Conservation (phyloP, 2,329 filamentous ascomycete species). For the Fusarium coicis region DNA sequence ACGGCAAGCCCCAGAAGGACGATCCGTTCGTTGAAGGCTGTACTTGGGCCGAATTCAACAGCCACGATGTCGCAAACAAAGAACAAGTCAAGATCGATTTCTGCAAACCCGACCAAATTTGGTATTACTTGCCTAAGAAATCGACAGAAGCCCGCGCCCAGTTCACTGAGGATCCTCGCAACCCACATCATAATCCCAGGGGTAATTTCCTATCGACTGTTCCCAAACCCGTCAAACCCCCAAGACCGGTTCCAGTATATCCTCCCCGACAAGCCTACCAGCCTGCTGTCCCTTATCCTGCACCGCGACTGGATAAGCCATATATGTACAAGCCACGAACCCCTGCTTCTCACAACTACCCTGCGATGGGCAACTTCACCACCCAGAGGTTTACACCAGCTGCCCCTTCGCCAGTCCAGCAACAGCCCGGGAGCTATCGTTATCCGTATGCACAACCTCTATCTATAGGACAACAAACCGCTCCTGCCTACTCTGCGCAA, state of each 20-base stretch:
- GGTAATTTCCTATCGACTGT: slow-evolving; percentile 80
- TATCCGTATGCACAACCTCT: slow-evolving; percentile 21
- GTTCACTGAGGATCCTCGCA: slow-evolving; percentile 81
- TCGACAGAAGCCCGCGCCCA: slow-evolving; percentile 93
- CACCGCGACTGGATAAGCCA: slow-evolving; percentile 55
- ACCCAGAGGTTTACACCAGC: slow-evolving; percentile 43
- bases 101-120: slow-evolving; percentile 77
- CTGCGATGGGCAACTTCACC: slow-evolving; percentile 37
- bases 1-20: slow-evolving; percentile 72
- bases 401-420: slow-evolving; percentile 14
- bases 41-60: slow-evolving; percentile 84
- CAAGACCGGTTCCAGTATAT: slow-evolving; percentile 50
- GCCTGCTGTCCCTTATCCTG: slow-evolving; percentile 11
- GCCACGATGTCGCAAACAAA: slow-evolving; percentile 66
- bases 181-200: slow-evolving; percentile 71
- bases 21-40: slow-evolving; percentile 75
- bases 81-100: slow-evolving; percentile 78
- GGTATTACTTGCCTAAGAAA: slow-evolving; percentile 86
- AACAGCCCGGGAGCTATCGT: slow-evolving; percentile 23
- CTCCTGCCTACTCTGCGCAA: slow-evolving; percentile 34
- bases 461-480: slow-evolving; percentile 15
- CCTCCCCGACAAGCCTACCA: slow-evolving; percentile 44
- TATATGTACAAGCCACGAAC: slow-evolving; percentile 65
- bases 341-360: slow-evolving; percentile 43
- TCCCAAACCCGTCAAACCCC: slow-evolving; percentile 63